Base-by-base conservation (phyloP, 2,329 filamentous ascomycete genomes). In the Lizonia empirigonia region DNA sequence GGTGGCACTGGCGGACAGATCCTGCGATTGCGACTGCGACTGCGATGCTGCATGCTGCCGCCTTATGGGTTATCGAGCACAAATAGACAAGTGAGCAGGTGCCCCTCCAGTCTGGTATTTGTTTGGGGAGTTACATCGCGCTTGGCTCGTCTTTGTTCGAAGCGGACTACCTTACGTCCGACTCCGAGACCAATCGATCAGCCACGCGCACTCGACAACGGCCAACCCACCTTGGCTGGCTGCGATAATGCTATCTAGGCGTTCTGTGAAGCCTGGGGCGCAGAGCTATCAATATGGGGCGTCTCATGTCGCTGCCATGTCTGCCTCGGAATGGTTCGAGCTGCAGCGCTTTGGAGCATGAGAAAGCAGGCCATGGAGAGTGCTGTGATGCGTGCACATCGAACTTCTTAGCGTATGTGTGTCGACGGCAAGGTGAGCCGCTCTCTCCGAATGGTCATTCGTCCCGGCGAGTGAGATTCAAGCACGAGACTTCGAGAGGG, bases 101-200 rank as follows among this genome's bases (percentile, higher is more conserved):
- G 46, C 46, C 39, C 39, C 24, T 32, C 15, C 26, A 34, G 27
- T 8, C 18, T 22, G 30, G 12, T 24, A 15, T 38, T 29, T 47
- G 37, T 29, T 38, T 38, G 49, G 37, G 46, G 34, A 30, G 41
- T 27, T 29, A 29, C 32, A 27, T 29, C 22, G 23, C 32, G 32
- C 41, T 27, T 18, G 22, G 41, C 41, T 36, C 26, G 29, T 41
- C 23, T 29, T 27, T n/a, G 47, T 47, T 51, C 38, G 37, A 50
- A 50, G 33, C 56, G 52, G 41, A 35, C 47, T 30, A 34, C 48
- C 50, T 44, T 47, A 51, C 50, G 37, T 50, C 53, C 39, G 54
- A 45, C 27, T 27, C 51, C 57, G 36, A 50, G 42, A 16, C 60
- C 60, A 60, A 63, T 63, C 56, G 54, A 55, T 55, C 42, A 36